These are phyloP conservation scores for Phlyctochytrium bullatum DNA, from an alignment of 192 early-diverging fungal genomes.

Conservation along the genomic window DNA sequence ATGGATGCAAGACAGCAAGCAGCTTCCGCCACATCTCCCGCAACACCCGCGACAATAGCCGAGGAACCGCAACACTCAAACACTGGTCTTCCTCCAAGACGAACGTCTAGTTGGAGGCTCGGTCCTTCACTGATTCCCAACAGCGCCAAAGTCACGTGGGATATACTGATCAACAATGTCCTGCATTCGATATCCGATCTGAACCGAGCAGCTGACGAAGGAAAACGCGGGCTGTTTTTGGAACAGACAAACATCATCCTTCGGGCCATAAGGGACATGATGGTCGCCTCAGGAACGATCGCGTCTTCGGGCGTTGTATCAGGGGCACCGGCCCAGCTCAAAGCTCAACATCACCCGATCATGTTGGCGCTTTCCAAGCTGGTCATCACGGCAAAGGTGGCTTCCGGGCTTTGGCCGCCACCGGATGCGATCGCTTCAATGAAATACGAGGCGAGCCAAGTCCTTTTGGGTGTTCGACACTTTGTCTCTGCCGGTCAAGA, in stretches of 20 bases:
- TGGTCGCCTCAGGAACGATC: constrained; percentile 75
- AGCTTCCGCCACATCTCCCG: too few species aligned
- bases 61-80: not conserved
- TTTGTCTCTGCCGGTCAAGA: constrained; percentile 47
- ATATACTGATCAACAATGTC: constrained; percentile 49
- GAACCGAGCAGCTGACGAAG: constrained; percentile 37
- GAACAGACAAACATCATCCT: constrained; percentile 61
- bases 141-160: constrained; percentile 38
- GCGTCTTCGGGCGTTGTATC: constrained; percentile 63
- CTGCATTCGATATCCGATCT: constrained; percentile 44
- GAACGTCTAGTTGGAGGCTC: constrained; percentile 22
- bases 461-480: constrained; percentile 72
- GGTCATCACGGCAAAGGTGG: constrained; percentile 76
- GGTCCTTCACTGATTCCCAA: constrained; percentile 29
- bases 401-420: constrained; percentile 86
- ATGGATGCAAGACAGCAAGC: too few species aligned
- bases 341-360: constrained; percentile 70
- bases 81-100: not conserved
- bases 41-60: not conserved
- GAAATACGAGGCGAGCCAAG: constrained; percentile 76
- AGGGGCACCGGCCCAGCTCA: constrained; percentile 64
- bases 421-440: constrained; percentile 79
- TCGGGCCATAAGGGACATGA: constrained; percentile 76
- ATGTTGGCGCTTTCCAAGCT: constrained; percentile 81
- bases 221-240: constrained; percentile 56